Evolutionary conservation across 306 rosid species (phyloP), one percentile per base, ranked within the genome.

Genomic region (Pueraria montana): DNA sequence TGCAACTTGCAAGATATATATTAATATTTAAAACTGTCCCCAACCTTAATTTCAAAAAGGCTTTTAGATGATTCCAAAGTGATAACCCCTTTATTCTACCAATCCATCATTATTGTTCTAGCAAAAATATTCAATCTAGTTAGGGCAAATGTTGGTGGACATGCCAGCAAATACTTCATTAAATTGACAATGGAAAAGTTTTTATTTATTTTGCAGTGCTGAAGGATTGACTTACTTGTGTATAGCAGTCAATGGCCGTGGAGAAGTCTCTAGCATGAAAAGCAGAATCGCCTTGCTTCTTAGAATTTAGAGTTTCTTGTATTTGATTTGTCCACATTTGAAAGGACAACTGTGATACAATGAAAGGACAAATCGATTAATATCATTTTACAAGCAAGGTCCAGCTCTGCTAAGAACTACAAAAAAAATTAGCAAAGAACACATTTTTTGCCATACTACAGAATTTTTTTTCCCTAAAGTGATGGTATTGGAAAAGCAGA

Each of bases 261-360:
- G 88, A 85, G 65, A 91, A 90, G 89, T 94, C 97, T 80, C 86
- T 90, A 0, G 98, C 89, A 66, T 91, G 93, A 89, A 96, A 96
- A 72, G 99, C 94, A 77, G 91, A 42, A 86, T 96, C 99, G 16
- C 95, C 99, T 9, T 79, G 97, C 87, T 94, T 94, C 91, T 96
- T 96, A 71, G 92, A 88, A 85, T 92, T 96, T 71, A 96, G 90
- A 6, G 99, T 91, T 34, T 94, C 99, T 76, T 96, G 98, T 90
- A 96, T 91, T 88, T 96, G 98, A 82, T 90, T 92, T 70, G 98
- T 94, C 98, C 98, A 96, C 98, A 96, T 94, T 83, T 94, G 99
- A 89, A 94, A 94, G 63, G 99, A 94, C 46, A 94, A 95, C 99
- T 94, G 93, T 82, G 69, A 87, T n/a, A 61, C 23, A 78, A 80